Percentiles rank a stretch among this genome's conserved stretches.
Evolutionary conservation across 352 stramenopile species (phyloP).

Genomic region (Pythium biforme): DNA sequence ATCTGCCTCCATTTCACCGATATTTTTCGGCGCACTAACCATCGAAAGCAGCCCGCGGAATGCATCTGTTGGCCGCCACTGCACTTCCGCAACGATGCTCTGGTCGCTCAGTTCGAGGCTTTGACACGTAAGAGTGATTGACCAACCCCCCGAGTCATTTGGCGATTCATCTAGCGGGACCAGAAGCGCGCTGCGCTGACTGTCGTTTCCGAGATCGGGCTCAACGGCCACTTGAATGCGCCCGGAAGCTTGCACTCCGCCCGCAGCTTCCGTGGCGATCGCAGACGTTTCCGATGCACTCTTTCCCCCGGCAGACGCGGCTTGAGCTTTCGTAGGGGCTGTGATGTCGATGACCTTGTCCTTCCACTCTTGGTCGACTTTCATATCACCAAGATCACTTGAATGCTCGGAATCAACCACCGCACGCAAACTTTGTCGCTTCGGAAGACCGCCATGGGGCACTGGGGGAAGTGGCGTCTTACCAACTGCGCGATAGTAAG

Average conservation of each 20-base stretch:
- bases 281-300: background rate
- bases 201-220: slow-evolving; percentile 40
- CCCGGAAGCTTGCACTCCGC: background rate
- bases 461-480: slow-evolving; percentile 54
- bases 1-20: background rate
- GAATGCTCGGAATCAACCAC: slow-evolving; percentile 8
- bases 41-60: slow-evolving; percentile 58
- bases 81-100: slow-evolving; percentile 41
- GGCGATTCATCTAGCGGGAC: slow-evolving; percentile 77
- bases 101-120: slow-evolving; percentile 5
- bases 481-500: slow-evolving; percentile 73
- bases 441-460: slow-evolving; percentile 38
- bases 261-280: background rate
- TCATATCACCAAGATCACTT: background rate
- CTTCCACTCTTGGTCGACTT: background rate
- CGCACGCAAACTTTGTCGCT: slow-evolving; percentile 16
- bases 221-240: slow-evolving; percentile 31
- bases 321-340: slow-evolving; percentile 18
- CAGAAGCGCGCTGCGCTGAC: slow-evolving; percentile 50
- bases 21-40: slow-evolving; percentile 7
- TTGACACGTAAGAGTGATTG: slow-evolving; percentile 3
- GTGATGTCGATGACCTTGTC: slow-evolving; percentile 26
- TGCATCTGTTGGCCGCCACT: slow-evolving; percentile 47
- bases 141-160: slow-evolving; percentile 56
- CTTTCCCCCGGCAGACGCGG: background rate